phyloP scores from a whole-genome alignment of 805 yeast genomes.

The Wickerhamiella azyma region DNA sequence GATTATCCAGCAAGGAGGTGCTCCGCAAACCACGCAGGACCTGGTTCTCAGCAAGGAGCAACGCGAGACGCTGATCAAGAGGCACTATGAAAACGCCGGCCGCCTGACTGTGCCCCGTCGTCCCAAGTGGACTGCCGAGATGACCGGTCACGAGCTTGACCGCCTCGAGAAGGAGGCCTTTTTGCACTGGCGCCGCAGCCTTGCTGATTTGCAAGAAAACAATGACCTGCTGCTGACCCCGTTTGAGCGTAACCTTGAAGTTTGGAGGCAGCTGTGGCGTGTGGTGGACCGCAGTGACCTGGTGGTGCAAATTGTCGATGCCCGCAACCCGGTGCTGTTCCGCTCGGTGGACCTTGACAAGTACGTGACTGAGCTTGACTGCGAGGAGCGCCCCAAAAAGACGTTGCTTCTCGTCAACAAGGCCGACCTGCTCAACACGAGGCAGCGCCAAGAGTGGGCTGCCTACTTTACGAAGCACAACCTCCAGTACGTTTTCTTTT shows the following conservation, averaged over 20 bases:
- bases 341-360: conserved; percentile 76
- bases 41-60: conserved; percentile 54
- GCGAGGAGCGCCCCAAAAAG: conserved; percentile 47
- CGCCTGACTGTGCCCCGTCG: conserved; percentile 82
- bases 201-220: conserved; percentile 73
- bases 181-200: conserved; percentile 82
- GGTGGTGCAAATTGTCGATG: conserved; percentile 94
- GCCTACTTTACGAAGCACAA: conserved; percentile 51
- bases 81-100: conserved; percentile 38
- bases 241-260: conserved; percentile 91
- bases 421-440: conserved; percentile 69
- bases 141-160: conserved; percentile 65
- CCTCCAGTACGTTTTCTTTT: conserved; percentile 82
- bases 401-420: conserved; percentile 81
- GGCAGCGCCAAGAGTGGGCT: conserved; percentile 81
- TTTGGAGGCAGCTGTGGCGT: conserved; percentile 97
- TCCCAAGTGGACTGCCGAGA: conserved; percentile 68
- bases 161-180: conserved; percentile 82
- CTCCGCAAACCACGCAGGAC: conserved; percentile 34
- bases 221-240: conserved; percentile 85
- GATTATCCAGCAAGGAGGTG: conserved; percentile 44
- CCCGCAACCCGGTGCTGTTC: conserved; percentile 82
- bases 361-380: conserved; percentile 55
- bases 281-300: conserved; percentile 90
- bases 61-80: conserved; percentile 41